Base-by-base conservation (phyloP, 2,329 filamentous ascomycete species). In the Fusarium chaquense region DNA sequence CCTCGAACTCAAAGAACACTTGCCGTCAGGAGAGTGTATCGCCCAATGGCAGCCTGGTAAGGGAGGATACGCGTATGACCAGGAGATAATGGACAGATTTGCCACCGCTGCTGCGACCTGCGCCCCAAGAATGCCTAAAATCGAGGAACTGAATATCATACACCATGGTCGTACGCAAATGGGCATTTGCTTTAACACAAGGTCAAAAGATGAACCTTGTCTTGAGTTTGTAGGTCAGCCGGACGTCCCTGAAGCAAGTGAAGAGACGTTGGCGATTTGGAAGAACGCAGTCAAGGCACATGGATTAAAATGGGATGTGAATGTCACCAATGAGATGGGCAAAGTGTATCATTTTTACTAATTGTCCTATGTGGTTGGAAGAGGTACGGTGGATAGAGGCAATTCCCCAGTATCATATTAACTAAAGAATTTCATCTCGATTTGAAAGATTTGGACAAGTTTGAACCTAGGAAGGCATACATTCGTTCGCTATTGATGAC, bases 21-120 rank as follows among this genome's bases (percentile, higher is more conserved):
- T 66, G 1, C 61, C 61, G 3, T 60, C 63, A 1, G 63, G 63
- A 15, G 7, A 60, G 9, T 65, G 60, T 46, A 33, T 66, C 4
- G 40, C 49, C 10, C 49, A 52, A 41, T 41, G 13, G 6, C n/a
- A 24, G 24, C 6, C 10, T 22, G 9, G 11, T 3, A 26, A 12
- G n/a, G 33, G 15, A 12, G 33, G 24, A 8, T 52, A 20, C n/a
- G 15, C 15, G 1, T 36, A 56, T 6, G 36, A 40, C 9, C 49
- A 41, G 26, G 32, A 20, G 4, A 30, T 24, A 24, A 38, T 65
- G 24, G 43, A 66, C 20, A 28, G 20, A 6, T 66, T 65, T 6
- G 44, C 45, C 16, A 33, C 58, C 10, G 54, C 63, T 9, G 45
- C 63, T 15, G 63, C 33, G 2, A 45, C 33, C 43, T 53, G 46